Evolutionary conservation across 2,329 filamentous ascomycete species (phyloP).

Genomic region (Penicillium crustosum): DNA sequence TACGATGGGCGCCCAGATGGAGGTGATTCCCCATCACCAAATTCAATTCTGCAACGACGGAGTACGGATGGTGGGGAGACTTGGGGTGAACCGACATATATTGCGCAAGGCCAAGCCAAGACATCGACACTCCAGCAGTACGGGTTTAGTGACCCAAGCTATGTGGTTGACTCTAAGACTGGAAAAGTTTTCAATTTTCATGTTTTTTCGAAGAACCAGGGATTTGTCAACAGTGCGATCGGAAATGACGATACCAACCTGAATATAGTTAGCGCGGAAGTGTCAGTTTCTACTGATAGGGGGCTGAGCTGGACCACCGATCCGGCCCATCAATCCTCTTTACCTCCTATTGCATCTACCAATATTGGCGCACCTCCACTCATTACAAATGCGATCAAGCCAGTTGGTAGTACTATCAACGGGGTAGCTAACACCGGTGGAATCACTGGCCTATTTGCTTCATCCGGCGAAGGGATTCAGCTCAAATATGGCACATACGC

Average conservation of each 20-base stretch:
- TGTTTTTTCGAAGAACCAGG: slow-evolving; percentile 1
- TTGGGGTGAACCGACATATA: background rate
- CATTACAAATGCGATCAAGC: background rate
- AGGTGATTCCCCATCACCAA: background rate
- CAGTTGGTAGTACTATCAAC: background rate
- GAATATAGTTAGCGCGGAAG: background rate
- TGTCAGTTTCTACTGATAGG: background rate
- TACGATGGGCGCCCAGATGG: background rate
- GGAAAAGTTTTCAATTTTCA: slow-evolving; percentile 1
- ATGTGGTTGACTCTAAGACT: background rate
- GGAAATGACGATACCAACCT: background rate
- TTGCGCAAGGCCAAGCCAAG: background rate
- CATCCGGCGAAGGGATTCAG: background rate
- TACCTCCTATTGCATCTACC: background rate
- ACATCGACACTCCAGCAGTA: background rate
- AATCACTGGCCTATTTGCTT: background rate
- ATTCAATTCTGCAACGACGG: background rate
- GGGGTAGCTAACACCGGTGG: background rate
- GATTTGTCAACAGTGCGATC: background rate
- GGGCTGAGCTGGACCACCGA: background rate
- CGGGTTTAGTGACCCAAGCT: background rate
- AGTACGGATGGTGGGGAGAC: background rate
- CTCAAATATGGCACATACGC: background rate
- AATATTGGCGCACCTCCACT: background rate
- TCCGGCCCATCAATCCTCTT: background rate